These are phyloP conservation scores for Phyllostachys edulis DNA, from an alignment of 176 grass and related monocot genomes.

Conservation along the genomic window DNA sequence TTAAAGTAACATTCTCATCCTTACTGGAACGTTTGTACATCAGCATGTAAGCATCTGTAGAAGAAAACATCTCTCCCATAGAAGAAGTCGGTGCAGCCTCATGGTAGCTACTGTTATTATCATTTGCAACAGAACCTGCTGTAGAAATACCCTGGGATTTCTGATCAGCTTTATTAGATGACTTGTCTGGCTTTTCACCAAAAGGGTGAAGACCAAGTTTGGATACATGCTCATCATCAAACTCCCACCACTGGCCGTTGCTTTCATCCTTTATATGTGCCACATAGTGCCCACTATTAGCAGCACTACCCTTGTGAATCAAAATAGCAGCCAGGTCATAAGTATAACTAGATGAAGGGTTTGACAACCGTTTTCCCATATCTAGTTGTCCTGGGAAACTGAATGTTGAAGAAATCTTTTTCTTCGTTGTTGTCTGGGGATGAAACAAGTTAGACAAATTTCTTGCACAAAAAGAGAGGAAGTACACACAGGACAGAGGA, in stretches of 20 bases:
- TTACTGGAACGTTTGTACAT: slow-evolving; percentile 74
- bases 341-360: slow-evolving; percentile 53
- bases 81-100: slow-evolving; percentile 25
- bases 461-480: slow-evolving; percentile 26
- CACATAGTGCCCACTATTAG: slow-evolving; percentile 98
- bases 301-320: slow-evolving; percentile 92
- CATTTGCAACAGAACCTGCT: slow-evolving; percentile 40
- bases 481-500: background rate
- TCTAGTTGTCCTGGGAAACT: slow-evolving; percentile 75
- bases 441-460: slow-evolving; percentile 20
- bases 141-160: slow-evolving; percentile 41
- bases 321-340: slow-evolving; percentile 91
- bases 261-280: slow-evolving; percentile 98
- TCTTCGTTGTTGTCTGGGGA: slow-evolving; percentile 88
- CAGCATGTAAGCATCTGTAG: slow-evolving; percentile 99
- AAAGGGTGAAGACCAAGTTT: slow-evolving; percentile 87
- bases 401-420: slow-evolving; percentile 96
- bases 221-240: slow-evolving; percentile 97
- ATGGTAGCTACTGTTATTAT: slow-evolving; percentile 39
- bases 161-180: slow-evolving; percentile 57
- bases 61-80: slow-evolving; percentile 69
- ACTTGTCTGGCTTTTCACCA: slow-evolving; percentile 64
- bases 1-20: slow-evolving; percentile 40
- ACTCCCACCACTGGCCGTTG: slow-evolving; percentile 92
- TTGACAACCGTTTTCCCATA: slow-evolving; percentile 66